Base-by-base conservation (phyloP, 441 rosid genomes). In the Gossypium gossypioides region DNA sequence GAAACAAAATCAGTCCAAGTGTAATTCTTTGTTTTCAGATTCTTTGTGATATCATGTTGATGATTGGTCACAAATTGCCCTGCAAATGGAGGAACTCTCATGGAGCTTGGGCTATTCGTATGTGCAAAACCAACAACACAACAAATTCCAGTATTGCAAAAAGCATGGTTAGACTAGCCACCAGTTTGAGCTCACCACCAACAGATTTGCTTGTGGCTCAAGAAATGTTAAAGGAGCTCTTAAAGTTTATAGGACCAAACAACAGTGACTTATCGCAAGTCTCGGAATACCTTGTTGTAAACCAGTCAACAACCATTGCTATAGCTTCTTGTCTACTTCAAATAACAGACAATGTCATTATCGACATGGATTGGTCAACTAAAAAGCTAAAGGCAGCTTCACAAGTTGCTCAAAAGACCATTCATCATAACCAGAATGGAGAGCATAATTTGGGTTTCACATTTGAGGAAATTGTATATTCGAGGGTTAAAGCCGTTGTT, bases 351-450 rank as follows among this genome's bases (percentile, higher is more conserved):
- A 74, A 82, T 18, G 86, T 83, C 44, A 74, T 89, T 58, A 61
- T 54, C 29, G 89, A 86, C 75, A 75, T 88, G 92, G 65, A 88
- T 37, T 87, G 96, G 96, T 81, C 85, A 24, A 73, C 85, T 15
- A 89, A 80, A 76, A 88, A 87, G 72, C 78, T 87, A 50, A 92
- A 83, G 80, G 75, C 71, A 46, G 59, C 79, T 16, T 77, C 76
- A 75, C 72, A 81, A 65, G 76, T 81, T 61, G 65, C 79, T 72
- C 85, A 83, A 61, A 87, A 77, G 48, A 72, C 71, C 79, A 78
- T 78, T 34, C 77, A 76, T 68, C 72, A 63, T 65, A 65, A 73
- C 78, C 77, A 72, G 68, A 65, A 78, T 32, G 76, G 75, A 73
- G 88, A 85, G 73, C 72, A 69, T 60, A 71, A 76, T 69, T 79